These are phyloP conservation scores for Stylosanthes scabra DNA, from an alignment of 331 rosid genomes.

Conservation along the genomic window DNA sequence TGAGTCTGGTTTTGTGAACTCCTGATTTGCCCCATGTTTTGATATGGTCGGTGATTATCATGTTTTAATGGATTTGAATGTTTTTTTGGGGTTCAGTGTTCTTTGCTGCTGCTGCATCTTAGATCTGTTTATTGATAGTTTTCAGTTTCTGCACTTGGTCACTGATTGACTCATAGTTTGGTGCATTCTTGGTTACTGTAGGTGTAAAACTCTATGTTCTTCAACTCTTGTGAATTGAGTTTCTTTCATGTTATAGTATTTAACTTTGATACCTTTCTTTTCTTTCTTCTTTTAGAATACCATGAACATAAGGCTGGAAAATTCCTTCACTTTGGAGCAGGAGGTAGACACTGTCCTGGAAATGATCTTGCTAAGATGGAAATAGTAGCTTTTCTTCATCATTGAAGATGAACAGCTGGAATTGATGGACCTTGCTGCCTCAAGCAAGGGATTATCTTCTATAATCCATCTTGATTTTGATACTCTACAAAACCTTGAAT, in stretches of 20 bases:
- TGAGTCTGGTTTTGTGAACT: too few relatives aligned
- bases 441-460: slow-evolving; percentile 75
- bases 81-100: too few relatives aligned
- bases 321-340: slow-evolving; percentile 91
- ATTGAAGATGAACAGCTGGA: slow-evolving; percentile 95
- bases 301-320: slow-evolving; percentile 64
- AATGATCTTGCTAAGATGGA: slow-evolving; percentile 93
- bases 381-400: slow-evolving; percentile 77
- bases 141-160: too few relatives aligned
- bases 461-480: slow-evolving; percentile 80
- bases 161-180: too few relatives aligned
- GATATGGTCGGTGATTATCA: too few relatives aligned
- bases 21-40: too few relatives aligned
- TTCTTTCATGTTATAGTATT: neutral
- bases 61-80: too few relatives aligned
- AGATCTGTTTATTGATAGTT: too few relatives aligned
- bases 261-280: slow-evolving; percentile 6
- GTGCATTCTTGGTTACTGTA: slow-evolving; percentile 61
- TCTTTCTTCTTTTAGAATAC: slow-evolving; percentile 39
- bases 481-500: slow-evolving; percentile 81
- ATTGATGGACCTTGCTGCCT: slow-evolving; percentile 85
- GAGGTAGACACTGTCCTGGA: slow-evolving; percentile 83
- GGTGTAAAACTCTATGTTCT: slow-evolving; percentile 20
- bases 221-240: neutral
- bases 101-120: too few relatives aligned